Evolutionary conservation across 192 early-diverging fungal species (phyloP), one percentile per base, ranked within the genome.

Genomic region (Mortierella hygrophila): DNA sequence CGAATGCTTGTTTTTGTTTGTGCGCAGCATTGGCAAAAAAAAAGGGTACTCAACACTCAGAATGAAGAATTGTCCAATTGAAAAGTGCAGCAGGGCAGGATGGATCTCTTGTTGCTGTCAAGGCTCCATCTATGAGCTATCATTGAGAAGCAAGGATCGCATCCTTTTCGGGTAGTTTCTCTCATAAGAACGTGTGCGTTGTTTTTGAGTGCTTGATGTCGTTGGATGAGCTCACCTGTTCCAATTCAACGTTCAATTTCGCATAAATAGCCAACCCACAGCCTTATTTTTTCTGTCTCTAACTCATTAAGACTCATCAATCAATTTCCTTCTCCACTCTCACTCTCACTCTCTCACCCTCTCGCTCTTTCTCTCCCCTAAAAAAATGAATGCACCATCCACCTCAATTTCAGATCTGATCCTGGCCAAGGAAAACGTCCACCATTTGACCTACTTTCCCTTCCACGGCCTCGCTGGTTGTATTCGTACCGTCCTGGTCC

Each of bases 381-480:
- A 26, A 65, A 54, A 52, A 57, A 52, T 32, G 54, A 40, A 37
- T 54, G 20, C 40, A 41, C 18, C 46, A 73, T 46, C 68, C n/a
- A 11, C 38, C 26, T 11, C 60, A 5, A 26, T 41, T 44, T 42
- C 77, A 18, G 73, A 79, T 10, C 73, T 79, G 5, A 18, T 42
- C 20, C 77, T 70, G 41, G 77, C 75, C 35, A 69, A 68, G 23
- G 77, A 79, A 54, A 84, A 84, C 54, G 26, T 72, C 44, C 77
- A 84, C 74, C 74, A 84, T 2, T 54, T 84, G 68, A 42, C 79
- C 42, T 84, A 84, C 55, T 84, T 84, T 9, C 74, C 82, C 15
- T 84, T 84, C 69, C 82, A 84, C 21, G 82, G 82, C 18, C 54
- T 79, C 4, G 77, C 68, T 49, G 74, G 77, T 20, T 84, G 82